Base-by-base conservation (phyloP, 73 alveolate genomes). In the Urostyla sp. region DNA sequence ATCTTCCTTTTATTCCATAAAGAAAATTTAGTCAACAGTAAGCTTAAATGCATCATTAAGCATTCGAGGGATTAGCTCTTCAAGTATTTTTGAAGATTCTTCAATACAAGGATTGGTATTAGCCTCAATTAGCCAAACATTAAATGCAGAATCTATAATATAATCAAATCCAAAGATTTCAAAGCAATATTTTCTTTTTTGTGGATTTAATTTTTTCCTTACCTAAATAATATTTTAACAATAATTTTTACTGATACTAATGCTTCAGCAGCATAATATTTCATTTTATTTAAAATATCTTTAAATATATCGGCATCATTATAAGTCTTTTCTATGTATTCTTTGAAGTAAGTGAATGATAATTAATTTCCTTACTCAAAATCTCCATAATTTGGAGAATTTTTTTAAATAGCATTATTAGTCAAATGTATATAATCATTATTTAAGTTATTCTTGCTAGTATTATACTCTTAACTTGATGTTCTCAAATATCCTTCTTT, bases 141-240 rank as follows among this genome's bases (percentile, higher is more conserved):
- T 88, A 27, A 85, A 44, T 11, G 89, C 87, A 26, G 40, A 80
- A 53, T 92, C 98, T 2, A 92, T 67, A 23, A 92, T 80, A 50
- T 72, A 92, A 56, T 92, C 98, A 72, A 67, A 91, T 49, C 98
- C 98, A 75, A 89, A 90, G 4, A 92, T 82, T 46, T 92, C 98
- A 80, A 92, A 92, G 15, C 90, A 57, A 72, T 85, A 87, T 44
- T 76, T 79, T 51, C 96, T 53, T 18, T 85, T 87, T 52, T 56
- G 80, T 10, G 87, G 80, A 44, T 92, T 86, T 0, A 92, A 38
- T 43, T 91, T 80, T 15, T 60, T 40, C 11, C 54, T 44, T 13
- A 82, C 93, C 79, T 63, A 63, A 27, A 58, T 31, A n/a, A 15
- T 58, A 38, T 20, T 2, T 34, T 6, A 38, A 8, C 1, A 1